Evolutionary conservation across 1,284 basidiomycete species (phyloP).

Genomic region (Fereydounia khargensis): DNA sequence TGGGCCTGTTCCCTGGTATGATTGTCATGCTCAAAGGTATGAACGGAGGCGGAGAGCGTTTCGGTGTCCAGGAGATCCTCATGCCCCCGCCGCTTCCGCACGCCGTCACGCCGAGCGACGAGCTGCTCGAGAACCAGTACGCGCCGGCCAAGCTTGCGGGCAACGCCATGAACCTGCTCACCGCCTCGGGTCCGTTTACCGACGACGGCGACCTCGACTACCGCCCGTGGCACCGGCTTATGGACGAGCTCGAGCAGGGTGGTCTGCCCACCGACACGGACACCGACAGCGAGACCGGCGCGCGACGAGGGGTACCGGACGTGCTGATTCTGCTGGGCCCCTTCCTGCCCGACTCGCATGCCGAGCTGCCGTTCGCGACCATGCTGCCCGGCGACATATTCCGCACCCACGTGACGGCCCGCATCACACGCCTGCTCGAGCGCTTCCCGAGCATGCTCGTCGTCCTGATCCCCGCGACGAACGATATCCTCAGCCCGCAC

Average conservation of each 20-base stretch:
- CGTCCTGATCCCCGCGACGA: constrained; percentile 76
- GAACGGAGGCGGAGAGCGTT: constrained; percentile 85
- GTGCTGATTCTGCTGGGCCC: constrained; percentile 81
- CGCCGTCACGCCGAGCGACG: constrained; percentile 25
- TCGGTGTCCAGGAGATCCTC: constrained; percentile 78
- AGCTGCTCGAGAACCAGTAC: constrained; percentile 33
- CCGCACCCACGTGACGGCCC: constrained; percentile 66
- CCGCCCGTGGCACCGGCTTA: constrained; percentile 40
- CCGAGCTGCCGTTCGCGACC: constrained; percentile 72
- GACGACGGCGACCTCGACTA: constrained; percentile 38
- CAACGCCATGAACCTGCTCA: constrained; percentile 20
- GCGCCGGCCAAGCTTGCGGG: constrained; percentile 15
- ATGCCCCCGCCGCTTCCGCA: constrained; percentile 58
- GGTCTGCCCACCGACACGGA: constrained; percentile 58
- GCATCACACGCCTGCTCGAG: constrained; percentile 66
- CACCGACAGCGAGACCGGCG: constrained; percentile 71
- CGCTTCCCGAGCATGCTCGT: constrained; percentile 69
- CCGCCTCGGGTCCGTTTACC: constrained; percentile 42
- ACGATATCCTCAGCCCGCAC: constrained; percentile 77
- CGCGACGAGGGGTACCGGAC: constrained; percentile 68
- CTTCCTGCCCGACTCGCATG: constrained; percentile 77
- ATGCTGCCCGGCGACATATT: constrained; percentile 71
- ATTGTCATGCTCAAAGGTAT: constrained; percentile 82
- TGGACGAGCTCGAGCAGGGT: constrained; percentile 37
- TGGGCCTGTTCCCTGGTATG: constrained; percentile 81